A percentile compares a stretch with the other conserved stretches of the same genome.
Evolutionary conservation across 2,329 filamentous ascomycete species (phyloP).

Genomic region (Huntiella omanensis): DNA sequence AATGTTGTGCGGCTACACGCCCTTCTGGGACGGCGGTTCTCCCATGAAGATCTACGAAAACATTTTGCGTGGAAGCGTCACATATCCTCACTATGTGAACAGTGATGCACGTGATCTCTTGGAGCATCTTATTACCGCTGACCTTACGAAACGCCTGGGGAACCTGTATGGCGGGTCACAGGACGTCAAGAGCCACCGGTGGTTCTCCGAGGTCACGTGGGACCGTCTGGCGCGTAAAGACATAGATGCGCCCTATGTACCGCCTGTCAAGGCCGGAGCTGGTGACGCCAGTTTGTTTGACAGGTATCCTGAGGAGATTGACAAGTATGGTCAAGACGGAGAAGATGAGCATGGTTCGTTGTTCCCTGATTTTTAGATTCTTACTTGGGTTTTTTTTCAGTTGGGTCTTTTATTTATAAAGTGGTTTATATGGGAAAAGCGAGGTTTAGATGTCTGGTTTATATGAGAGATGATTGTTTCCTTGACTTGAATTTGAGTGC

Average conservation of each 20-base stretch:
- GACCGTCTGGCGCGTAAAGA: constrained; percentile 86
- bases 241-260: constrained; percentile 94
- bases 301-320: constrained; percentile 91
- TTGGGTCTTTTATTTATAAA: background rate
- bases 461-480: background rate
- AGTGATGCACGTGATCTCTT: constrained; percentile 85
- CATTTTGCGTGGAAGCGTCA: constrained; percentile 86
- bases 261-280: constrained; percentile 79
- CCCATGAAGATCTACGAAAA: constrained; percentile 99
- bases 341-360: constrained; percentile 71
- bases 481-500: background rate
- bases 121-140: constrained; percentile 79
- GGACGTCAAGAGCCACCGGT: constrained; percentile 87
- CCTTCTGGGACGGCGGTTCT: constrained; percentile 95
- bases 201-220: constrained; percentile 98
- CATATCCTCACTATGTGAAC: constrained; percentile 92
- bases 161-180: constrained; percentile 80
- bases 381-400: background rate
- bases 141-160: constrained; percentile 84
- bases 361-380: constrained; percentile 52
- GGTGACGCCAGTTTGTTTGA: constrained; percentile 97
- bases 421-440: background rate
- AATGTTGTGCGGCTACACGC: constrained; percentile 97
- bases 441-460: background rate
- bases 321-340: constrained; percentile 61